Conservation (phyloP, 352 stramenopile species). For the Pythium monospermum region DNA sequence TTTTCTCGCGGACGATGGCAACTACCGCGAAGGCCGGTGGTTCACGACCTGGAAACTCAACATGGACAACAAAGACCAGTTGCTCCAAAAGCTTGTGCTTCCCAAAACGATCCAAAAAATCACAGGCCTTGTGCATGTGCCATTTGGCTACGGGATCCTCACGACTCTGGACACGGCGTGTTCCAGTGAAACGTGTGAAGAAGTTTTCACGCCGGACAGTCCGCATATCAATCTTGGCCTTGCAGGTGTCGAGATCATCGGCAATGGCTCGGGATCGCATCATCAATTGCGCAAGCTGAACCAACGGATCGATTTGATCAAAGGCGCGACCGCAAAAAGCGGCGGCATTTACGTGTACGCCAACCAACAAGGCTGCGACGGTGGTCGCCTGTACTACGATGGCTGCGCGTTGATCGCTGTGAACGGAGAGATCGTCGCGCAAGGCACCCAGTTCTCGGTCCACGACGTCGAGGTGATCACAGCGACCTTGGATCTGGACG, state of each 20-base stretch:
- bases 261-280: constrained; percentile 96
- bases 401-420: constrained; percentile 96
- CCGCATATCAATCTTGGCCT: constrained; percentile 94
- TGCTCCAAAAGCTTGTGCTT: constrained; percentile 75
- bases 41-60: constrained; percentile 83
- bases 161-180: constrained; percentile 84
- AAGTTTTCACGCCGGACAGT: constrained; percentile 95
- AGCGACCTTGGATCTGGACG: constrained; percentile 97
- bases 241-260: constrained; percentile 96
- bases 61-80: constrained; percentile 29
- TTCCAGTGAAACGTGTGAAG: constrained; percentile 96
- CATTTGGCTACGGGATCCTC: constrained; percentile 80
- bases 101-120: constrained; percentile 77
- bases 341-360: constrained; percentile 98
- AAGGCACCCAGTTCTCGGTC: constrained; percentile 96
- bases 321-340: constrained; percentile 90
- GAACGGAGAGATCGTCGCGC: constrained; percentile 95
- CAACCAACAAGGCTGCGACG: constrained; percentile 97
- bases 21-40: constrained; percentile 97
- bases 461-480: constrained; percentile 95
- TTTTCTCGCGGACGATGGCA: constrained; percentile 95
- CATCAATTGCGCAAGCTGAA: constrained; percentile 96
- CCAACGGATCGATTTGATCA: constrained; percentile 89
- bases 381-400: constrained; percentile 96
- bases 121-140: constrained; percentile 71